These are phyloP conservation scores for Oehlia diaphana DNA, from an alignment of 192 early-diverging fungal genomes.

Conservation along the genomic window DNA sequence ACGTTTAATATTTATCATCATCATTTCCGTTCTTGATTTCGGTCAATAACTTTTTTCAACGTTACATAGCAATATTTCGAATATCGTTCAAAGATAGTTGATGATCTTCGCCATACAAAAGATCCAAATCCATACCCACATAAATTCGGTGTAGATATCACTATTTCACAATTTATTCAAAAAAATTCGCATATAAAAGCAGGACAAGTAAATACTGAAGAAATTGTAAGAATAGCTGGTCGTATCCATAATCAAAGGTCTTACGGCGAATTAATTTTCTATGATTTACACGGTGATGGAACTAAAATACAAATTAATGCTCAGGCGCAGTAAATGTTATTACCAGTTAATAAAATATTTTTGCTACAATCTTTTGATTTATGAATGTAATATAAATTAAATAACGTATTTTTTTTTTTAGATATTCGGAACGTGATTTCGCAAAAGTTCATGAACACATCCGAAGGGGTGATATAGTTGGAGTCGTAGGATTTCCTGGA, in stretches of 20 bases:
- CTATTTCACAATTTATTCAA: slow-evolving; percentile 82
- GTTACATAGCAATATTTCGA: slow-evolving; percentile 87
- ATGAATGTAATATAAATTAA: neutral
- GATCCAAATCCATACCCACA: slow-evolving; percentile 95
- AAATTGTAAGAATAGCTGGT: slow-evolving; percentile 77
- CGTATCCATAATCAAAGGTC: slow-evolving; percentile 95
- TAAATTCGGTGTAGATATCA: slow-evolving; percentile 93
- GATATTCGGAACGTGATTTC: slow-evolving; percentile 67
- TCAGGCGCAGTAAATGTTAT: slow-evolving; percentile 60
- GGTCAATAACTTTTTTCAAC: neutral
- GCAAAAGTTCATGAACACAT: slow-evolving; percentile 76
- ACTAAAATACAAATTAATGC: slow-evolving; percentile 95
- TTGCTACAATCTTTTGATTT: too few species aligned
- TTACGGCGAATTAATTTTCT: slow-evolving; percentile 88
- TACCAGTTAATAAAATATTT: neutral
- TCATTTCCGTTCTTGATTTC: neutral
- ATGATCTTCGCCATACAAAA: slow-evolving; percentile 76
- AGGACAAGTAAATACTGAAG: slow-evolving; percentile 67
- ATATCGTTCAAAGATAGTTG: slow-evolving; percentile 84
- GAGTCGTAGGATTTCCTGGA: slow-evolving; percentile 87
- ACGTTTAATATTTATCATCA: neutral
- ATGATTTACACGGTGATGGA: slow-evolving; percentile 92
- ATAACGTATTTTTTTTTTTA: neutral
- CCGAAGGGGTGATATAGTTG: slow-evolving; percentile 95
- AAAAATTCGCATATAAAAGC: slow-evolving; percentile 71